Evolutionary conservation across 805 yeast species (phyloP), one percentile per base, ranked within the genome.

Genomic region (Candida tammaniensis): DNA sequence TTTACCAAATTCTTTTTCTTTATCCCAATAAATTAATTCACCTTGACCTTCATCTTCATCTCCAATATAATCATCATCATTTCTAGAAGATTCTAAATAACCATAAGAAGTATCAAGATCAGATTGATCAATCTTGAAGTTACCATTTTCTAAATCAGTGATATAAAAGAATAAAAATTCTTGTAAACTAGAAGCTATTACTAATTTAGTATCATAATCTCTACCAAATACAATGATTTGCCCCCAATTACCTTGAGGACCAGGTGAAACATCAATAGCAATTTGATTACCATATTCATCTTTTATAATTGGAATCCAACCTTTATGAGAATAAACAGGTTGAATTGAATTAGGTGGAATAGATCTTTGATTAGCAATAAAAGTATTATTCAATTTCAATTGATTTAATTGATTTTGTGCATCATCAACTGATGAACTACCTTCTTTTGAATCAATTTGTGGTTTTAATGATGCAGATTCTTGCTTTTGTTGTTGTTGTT

Each of bases 1-100:
- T 27, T 44, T 40, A 4, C 52, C 52, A 28, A 67, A 64, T 46
- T 65, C 71, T 12, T 53, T 51, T 24, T 55, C 65, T 35, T 55
- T 54, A 39, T 68, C 72, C 35, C 43, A 57, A 40, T 55, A 68
- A 16, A 49, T 39, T 35, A 68, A 64, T 40, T 68, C 71, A 5
- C 73, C 73, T 42, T 62, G 58, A 28, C 55, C 70, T 43, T 64
- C 72, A 35, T 67, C 73, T 41, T 66, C 70, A 32, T 66, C 72
- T 7, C 72, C 72, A 48, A 67, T 52, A 57, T 51, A 55, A 43
- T 63, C 69, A 36, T 46, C 49, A 40, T 66, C 72, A 36, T 57
- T 52, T 38, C 72, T 55, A 5, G 61, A 47, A 12, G 48, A 40
- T 27, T 64, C 66, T 36, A 67, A 59, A 42, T 46, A 67, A 3